A percentile compares a stretch with the other conserved stretches of the same genome.
Evolutionary conservation across 2,329 filamentous ascomycete species (phyloP).

Genomic region (Ceratocystis diversiconidia): DNA sequence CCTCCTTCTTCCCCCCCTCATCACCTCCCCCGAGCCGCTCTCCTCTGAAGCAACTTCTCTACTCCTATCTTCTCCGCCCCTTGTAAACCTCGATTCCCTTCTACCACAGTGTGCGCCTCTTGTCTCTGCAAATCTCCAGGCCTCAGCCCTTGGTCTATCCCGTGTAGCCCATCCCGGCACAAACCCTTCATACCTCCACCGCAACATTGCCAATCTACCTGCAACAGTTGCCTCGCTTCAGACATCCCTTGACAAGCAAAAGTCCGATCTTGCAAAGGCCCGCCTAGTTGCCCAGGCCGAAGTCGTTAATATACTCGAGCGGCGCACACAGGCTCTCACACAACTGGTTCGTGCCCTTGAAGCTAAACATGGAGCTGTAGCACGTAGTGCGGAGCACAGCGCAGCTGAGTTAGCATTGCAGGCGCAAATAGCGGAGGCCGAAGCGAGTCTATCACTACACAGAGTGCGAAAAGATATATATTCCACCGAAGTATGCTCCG

Average conservation of each 20-base stretch:
- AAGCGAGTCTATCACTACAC: slow-evolving; percentile 27
- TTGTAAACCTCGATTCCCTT: slow-evolving; percentile 33
- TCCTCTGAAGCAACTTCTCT: slow-evolving; percentile 28
- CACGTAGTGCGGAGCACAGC: slow-evolving; percentile 37
- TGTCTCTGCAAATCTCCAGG: slow-evolving; percentile 36
- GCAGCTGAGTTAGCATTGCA: slow-evolving; percentile 32
- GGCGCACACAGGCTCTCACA: slow-evolving; percentile 28
- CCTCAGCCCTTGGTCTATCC: slow-evolving; percentile 34
- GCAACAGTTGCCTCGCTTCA: slow-evolving; percentile 28
- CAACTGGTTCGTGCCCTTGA: slow-evolving; percentile 38
- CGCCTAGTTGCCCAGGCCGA: slow-evolving; percentile 28
- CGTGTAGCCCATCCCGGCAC: slow-evolving; percentile 34
- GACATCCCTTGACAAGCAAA: slow-evolving; percentile 23
- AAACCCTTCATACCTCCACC: slow-evolving; percentile 44
- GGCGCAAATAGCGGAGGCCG: slow-evolving; percentile 30
- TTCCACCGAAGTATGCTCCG: slow-evolving; percentile 29
- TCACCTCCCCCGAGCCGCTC: slow-evolving; percentile 28
- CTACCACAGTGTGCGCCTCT: slow-evolving; percentile 35
- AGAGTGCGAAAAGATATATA: slow-evolving; percentile 31
- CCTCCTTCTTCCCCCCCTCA: slow-evolving; percentile 38
- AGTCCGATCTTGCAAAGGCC: slow-evolving; percentile 26
- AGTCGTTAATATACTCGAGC: slow-evolving; percentile 23
- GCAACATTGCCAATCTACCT: slow-evolving; percentile 37
- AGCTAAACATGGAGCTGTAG: slow-evolving; percentile 39
- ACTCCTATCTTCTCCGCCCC: slow-evolving; percentile 37